Conservation (phyloP, 257 asterid genomes). For the Ligustrum vulgare region DNA sequence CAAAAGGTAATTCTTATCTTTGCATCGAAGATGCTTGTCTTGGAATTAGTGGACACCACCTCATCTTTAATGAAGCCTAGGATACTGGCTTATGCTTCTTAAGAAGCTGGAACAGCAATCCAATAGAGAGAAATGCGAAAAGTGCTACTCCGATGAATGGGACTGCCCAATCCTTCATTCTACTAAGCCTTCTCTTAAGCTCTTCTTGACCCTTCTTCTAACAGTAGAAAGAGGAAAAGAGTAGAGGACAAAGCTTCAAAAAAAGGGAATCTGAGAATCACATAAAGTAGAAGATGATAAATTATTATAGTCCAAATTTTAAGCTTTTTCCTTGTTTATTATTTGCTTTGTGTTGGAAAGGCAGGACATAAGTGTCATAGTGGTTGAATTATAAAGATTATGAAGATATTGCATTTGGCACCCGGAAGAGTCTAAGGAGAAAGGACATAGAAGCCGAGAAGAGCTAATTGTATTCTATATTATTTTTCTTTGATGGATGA, state of each 20-base stretch:
- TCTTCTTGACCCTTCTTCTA: not conserved
- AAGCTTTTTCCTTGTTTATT: not conserved
- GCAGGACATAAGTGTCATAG: not conserved
- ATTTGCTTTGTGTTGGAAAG: not conserved
- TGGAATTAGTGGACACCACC: too few species aligned
- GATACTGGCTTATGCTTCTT: slow-evolving; percentile 70
- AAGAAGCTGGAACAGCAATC: slow-evolving; percentile 75
- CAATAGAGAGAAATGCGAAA: slow-evolving; percentile 64
- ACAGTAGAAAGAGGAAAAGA: slow-evolving; percentile 11
- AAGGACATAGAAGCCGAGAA: too few species aligned
- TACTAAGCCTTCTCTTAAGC: too few species aligned
- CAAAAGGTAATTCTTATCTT: too few species aligned
- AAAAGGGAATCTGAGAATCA: slow-evolving; percentile 22
- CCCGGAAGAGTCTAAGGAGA: too few species aligned
- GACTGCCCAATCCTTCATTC: too few species aligned
- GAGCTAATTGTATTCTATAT: too few species aligned
- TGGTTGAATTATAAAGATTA: too few species aligned
- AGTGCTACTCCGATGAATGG: slow-evolving; percentile 66
- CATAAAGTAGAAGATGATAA: slow-evolving; percentile 14
- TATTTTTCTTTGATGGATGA: too few species aligned
- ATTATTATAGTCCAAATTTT: not conserved
- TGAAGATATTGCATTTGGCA: too few species aligned
- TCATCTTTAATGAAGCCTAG: too few species aligned
- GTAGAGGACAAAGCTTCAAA: slow-evolving; percentile 17
- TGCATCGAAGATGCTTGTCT: too few species aligned